These are phyloP conservation scores for Coriaria nepalensis DNA, from an alignment of 306 rosid genomes.

Conservation along the genomic window DNA sequence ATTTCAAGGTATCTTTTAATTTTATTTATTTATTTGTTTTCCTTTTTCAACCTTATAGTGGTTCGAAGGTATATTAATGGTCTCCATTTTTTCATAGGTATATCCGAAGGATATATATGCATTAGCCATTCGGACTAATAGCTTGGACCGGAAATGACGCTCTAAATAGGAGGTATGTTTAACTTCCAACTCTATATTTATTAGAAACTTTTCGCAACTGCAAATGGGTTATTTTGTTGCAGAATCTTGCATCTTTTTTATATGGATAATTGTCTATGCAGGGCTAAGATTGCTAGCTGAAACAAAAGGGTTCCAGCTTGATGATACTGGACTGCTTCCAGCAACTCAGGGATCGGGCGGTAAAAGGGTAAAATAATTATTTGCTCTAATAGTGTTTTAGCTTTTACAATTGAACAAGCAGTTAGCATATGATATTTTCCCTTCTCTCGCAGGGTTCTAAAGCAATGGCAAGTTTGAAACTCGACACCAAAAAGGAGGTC, in stretches of 20 bases:
- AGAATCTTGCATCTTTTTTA: too few relatives aligned
- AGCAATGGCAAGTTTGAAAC: constrained; percentile 62
- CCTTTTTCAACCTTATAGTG: too few relatives aligned
- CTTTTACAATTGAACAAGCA: background rate
- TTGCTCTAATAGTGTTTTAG: background rate
- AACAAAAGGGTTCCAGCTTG: constrained; percentile 82
- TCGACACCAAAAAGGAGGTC: constrained; percentile 59
- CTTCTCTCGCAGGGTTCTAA: constrained; percentile 46
- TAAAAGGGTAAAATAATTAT: constrained; percentile 41
- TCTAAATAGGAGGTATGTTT: constrained; percentile 62
- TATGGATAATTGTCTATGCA: constrained; percentile 14
- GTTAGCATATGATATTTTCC: background rate
- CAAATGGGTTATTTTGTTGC: background rate
- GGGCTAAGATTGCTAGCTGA: constrained; percentile 87
- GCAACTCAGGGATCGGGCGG: constrained; percentile 50
- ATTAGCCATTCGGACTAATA: constrained; percentile 60
- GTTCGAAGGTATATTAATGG: too few relatives aligned
- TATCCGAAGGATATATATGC: constrained; percentile 81
- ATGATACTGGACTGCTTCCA: constrained; percentile 81
- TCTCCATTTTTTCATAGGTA: constrained; percentile 32
- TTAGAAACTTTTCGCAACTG: too few relatives aligned
- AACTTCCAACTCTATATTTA: constrained; percentile 7
- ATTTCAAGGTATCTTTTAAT: constrained; percentile 49
- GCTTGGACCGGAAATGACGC: constrained; percentile 97
- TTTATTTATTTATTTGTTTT: too few relatives aligned